Base-by-base conservation (phyloP, 352 stramenopile genomes). In the Phytophthora pseudosyringae region DNA sequence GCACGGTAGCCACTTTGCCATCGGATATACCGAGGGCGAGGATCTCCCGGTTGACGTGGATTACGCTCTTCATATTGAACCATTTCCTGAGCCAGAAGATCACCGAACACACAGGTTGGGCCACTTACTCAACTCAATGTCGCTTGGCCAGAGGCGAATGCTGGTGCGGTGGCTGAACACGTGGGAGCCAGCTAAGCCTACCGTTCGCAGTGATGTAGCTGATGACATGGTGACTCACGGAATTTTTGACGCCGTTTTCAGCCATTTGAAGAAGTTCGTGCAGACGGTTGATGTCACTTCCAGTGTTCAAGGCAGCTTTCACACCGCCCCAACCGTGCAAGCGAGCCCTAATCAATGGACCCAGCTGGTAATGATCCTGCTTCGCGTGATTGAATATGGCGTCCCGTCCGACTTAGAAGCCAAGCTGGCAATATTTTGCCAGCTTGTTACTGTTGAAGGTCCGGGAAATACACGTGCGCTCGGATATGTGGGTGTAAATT, bases 1-100 rank as follows among this genome's bases (percentile, higher is more conserved):
- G 13, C 36, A 43, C 18, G 36, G 36, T 7, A 43, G 36, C 13
- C 36, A 43, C 3, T 43, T 43, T 8, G 36, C 36, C n/a, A 4
- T 21, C 18, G 36, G 36, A 43, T 43, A 43, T 8, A 21, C 7
- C 7, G 11, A n/a, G 8, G 36, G 11, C 15, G 13, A 43, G 36
- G 36, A 43, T 43, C 18, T 43, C 4, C 4, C 10, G 13, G 36
- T 43, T 5, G 36, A 43, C 13, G 36, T 43, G 13, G 36, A 43
- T 21, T 43, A 18, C 18, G 18, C 36, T 43, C 36, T 43, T 43
- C 36, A 43, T 43, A 13, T 43, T n/a, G 36, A 21, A 9, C 36
- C 11, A 43, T 43, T 43, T 43, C 36, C 36, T 43, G 36, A 43
- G 10, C 36, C 36, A 43, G 15, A 43, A 43, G 36, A 43, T 21